Evolutionary conservation across 768 basidiomycete species (phyloP).

Genomic region (Lactarius hatsudake): DNA sequence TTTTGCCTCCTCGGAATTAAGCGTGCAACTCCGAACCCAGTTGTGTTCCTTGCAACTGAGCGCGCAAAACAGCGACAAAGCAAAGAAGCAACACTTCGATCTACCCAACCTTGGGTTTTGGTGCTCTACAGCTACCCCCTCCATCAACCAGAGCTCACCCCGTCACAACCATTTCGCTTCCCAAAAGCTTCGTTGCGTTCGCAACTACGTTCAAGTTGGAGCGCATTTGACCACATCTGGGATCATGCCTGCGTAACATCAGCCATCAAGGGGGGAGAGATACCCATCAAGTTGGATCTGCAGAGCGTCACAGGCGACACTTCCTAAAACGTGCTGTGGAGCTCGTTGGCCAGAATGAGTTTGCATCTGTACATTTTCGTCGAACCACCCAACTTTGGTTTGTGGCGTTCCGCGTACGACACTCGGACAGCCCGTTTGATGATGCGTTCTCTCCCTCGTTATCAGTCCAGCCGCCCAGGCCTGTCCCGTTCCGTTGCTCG

Average conservation of each 20-base stretch:
- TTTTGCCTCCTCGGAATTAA: constrained; percentile 20
- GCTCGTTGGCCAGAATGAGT: constrained; percentile 9
- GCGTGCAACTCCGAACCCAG: constrained; percentile 19
- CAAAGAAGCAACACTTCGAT: constrained; percentile 21
- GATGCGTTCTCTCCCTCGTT: constrained; percentile 13
- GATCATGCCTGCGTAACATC: neutral
- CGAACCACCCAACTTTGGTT: constrained; percentile 12
- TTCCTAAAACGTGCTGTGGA: constrained; percentile 21
- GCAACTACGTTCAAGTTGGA: neutral
- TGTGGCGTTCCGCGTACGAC: constrained; percentile 19
- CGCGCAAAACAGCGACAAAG: constrained; percentile 12
- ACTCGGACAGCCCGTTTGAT: constrained; percentile 7
- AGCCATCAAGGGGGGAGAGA: neutral
- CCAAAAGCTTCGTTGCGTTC: constrained; percentile 2
- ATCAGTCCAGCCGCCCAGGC: neutral
- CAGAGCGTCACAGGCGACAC: constrained; percentile 10
- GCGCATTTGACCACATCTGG: constrained; percentile 4
- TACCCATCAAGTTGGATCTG: constrained; percentile 15
- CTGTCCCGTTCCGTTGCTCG: constrained; percentile 4
- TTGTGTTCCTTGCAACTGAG: constrained; percentile 14
- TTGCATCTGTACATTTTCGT: constrained; percentile 23
- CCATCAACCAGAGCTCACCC: neutral
- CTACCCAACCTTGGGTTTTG: constrained; percentile 8
- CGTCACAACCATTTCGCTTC: constrained; percentile 7
- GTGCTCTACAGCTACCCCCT: neutral